These are phyloP conservation scores for Phanerochaete sordida DNA, from an alignment of 768 basidiomycete species.

Conservation along the genomic window DNA sequence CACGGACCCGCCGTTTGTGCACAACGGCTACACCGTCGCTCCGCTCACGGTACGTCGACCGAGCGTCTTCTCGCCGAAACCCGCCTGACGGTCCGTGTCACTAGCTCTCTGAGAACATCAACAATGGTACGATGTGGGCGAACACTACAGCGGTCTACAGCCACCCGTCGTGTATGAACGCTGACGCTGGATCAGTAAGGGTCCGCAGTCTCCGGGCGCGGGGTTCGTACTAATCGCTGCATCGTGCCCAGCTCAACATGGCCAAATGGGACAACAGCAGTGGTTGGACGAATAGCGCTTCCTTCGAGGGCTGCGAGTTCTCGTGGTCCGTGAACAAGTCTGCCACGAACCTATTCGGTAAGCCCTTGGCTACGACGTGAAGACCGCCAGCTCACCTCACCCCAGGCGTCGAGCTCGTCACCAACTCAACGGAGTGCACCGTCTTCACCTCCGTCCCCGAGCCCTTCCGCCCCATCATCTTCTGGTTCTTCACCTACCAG, in stretches of 20 bases:
- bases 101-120: constrained; percentile 31
- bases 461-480: constrained; percentile 46
- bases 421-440: constrained; percentile 20
- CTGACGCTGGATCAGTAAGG: constrained; percentile 26
- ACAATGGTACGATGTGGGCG: constrained; percentile 45
- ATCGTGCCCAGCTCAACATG: constrained; percentile 34
- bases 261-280: constrained; percentile 21
- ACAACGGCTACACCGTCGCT: constrained; percentile 41
- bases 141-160: constrained; percentile 49
- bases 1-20: constrained; percentile 43
- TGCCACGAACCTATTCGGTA: constrained; percentile 42
- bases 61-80: no score
- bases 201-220: not conserved
- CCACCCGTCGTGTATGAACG: constrained; percentile 39
- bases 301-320: constrained; percentile 37
- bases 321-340: constrained; percentile 38
- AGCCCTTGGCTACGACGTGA: not conserved
- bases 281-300: constrained; percentile 43
- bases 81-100: no score
- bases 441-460: constrained; percentile 18
- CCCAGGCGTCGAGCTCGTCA: constrained; percentile 9
- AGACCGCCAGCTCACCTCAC: not conserved
- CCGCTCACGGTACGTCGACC: no score
- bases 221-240: not conserved
- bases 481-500: constrained; percentile 55